These are phyloP conservation scores for Pleochaeta shiraiana DNA, from an alignment of 2,329 filamentous ascomycete genomes.

Conservation along the genomic window DNA sequence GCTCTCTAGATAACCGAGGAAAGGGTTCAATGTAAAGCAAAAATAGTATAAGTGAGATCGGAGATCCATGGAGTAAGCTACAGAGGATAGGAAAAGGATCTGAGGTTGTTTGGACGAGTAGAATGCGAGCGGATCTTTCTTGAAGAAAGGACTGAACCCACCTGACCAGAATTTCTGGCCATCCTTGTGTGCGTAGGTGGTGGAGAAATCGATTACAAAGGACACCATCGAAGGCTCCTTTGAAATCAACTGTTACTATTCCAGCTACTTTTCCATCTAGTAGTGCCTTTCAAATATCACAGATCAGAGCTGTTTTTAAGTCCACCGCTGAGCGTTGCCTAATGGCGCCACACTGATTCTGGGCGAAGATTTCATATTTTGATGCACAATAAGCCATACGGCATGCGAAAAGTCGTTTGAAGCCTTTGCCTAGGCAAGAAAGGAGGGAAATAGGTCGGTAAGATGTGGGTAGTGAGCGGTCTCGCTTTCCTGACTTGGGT, in stretches of 20 bases:
- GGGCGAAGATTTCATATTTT: not conserved
- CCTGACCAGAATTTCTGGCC: not conserved
- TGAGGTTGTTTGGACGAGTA: not conserved
- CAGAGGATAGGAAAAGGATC: not conserved
- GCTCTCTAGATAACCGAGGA: not conserved
- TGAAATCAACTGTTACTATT: not conserved
- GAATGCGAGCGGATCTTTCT: not conserved
- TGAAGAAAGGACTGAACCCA: not conserved
- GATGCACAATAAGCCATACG: not conserved
- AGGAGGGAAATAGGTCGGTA: not conserved
- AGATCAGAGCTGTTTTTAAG: not conserved
- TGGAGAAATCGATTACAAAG: not conserved
- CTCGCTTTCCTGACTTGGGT: not conserved
- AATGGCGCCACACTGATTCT: not conserved
- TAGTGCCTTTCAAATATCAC: not conserved
- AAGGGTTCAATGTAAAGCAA: not conserved
- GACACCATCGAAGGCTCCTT: not conserved
- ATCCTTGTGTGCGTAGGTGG: not conserved
- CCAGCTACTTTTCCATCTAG: not conserved
- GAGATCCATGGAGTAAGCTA: not conserved
- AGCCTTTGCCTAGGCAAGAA: not conserved
- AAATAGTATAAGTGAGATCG: not conserved
- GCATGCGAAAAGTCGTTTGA: not conserved
- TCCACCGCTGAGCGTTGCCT: not conserved
- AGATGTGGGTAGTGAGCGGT: not conserved